Conservation (phyloP, 768 basidiomycete genomes). For the Tricholoma hemisulphureum region DNA sequence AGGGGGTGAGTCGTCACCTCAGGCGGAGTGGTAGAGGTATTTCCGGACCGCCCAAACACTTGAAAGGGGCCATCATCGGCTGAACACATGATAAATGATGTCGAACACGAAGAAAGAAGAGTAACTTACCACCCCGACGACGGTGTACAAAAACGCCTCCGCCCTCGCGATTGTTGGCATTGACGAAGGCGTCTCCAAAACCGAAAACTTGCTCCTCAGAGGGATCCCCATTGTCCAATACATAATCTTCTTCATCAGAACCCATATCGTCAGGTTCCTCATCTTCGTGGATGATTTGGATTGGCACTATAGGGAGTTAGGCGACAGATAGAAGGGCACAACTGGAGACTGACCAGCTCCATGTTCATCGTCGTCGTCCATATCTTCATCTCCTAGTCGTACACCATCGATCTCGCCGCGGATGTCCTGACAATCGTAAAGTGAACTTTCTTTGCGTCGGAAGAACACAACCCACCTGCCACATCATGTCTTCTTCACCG, state of each 20-base stretch:
- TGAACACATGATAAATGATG: slow-evolving; percentile 18
- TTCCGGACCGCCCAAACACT: slow-evolving; percentile 63
- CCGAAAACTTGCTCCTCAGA: slow-evolving; percentile 53
- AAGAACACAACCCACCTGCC: slow-evolving; percentile 44
- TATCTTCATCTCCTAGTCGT: slow-evolving; percentile 47
- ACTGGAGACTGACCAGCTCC: slow-evolving; percentile 40
- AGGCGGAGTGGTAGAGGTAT: slow-evolving; percentile 47
- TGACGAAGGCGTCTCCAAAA: slow-evolving; percentile 52
- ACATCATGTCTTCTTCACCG: slow-evolving; percentile 55
- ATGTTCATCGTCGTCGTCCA: slow-evolving; percentile 62
- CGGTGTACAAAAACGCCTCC: slow-evolving; percentile 51
- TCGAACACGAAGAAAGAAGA: slow-evolving; percentile 7
- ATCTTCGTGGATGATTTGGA: slow-evolving; percentile 61
- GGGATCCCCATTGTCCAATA: slow-evolving; percentile 33
- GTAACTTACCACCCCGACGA: slow-evolving; percentile 51
- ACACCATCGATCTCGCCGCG: slow-evolving; percentile 45
- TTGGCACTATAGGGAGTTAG: slow-evolving; percentile 33
- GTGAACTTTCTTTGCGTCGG: background rate
- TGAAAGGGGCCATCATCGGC: slow-evolving; percentile 52
- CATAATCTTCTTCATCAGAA: slow-evolving; percentile 68
- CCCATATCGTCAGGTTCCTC: slow-evolving; percentile 59
- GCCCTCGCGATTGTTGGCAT: slow-evolving; percentile 41
- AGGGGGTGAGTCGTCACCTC: slow-evolving; percentile 82
- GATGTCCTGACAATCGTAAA: slow-evolving; percentile 42
- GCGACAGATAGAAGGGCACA: background rate